These are phyloP conservation scores for Neoarthrinium moseri DNA, from an alignment of 2,329 filamentous ascomycete species.

Conservation along the genomic window DNA sequence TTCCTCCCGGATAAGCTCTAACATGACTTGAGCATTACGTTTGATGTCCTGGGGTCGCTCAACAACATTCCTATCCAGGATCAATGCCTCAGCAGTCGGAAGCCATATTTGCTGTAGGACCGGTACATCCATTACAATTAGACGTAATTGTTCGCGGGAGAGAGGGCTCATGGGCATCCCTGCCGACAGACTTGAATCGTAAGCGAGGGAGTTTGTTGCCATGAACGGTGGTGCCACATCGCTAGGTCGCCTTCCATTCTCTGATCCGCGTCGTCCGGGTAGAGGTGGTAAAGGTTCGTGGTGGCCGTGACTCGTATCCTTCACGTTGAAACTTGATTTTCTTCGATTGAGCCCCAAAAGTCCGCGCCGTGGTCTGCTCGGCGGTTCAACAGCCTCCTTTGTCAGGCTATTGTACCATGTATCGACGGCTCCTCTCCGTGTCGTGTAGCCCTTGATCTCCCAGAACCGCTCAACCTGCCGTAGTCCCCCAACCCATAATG, in stretches of 20 bases:
- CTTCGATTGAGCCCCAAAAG: slow-evolving; percentile 56
- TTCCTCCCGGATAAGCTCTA: slow-evolving; percentile 64
- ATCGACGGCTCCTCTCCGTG: slow-evolving; percentile 57
- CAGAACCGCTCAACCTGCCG: slow-evolving; percentile 63
- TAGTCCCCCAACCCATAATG: slow-evolving; percentile 59
- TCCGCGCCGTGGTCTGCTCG: slow-evolving; percentile 49
- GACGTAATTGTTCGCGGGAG: slow-evolving; percentile 46
- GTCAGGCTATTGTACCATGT: slow-evolving; percentile 55
- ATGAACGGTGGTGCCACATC: slow-evolving; percentile 20
- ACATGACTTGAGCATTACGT: slow-evolving; percentile 60
- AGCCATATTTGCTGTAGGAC: slow-evolving; percentile 60
- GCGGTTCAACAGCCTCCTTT: slow-evolving; percentile 40
- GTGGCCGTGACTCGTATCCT: slow-evolving; percentile 21
- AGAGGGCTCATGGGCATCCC: slow-evolving; percentile 63
- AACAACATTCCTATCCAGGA: slow-evolving; percentile 59
- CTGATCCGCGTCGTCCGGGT: slow-evolving; percentile 26
- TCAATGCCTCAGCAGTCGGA: slow-evolving; percentile 61
- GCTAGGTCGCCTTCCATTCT: slow-evolving; percentile 23
- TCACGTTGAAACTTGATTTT: slow-evolving; percentile 45
- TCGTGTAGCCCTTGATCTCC: slow-evolving; percentile 67
- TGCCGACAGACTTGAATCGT: slow-evolving; percentile 57
- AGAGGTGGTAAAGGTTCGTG: background rate
- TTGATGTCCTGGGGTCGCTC: slow-evolving; percentile 59
- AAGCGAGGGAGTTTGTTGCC: slow-evolving; percentile 43
- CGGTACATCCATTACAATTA: slow-evolving; percentile 55